phyloP scores from a whole-genome alignment of 2,329 filamentous ascomycete genomes.

The Xylariaceae sp. region DNA sequence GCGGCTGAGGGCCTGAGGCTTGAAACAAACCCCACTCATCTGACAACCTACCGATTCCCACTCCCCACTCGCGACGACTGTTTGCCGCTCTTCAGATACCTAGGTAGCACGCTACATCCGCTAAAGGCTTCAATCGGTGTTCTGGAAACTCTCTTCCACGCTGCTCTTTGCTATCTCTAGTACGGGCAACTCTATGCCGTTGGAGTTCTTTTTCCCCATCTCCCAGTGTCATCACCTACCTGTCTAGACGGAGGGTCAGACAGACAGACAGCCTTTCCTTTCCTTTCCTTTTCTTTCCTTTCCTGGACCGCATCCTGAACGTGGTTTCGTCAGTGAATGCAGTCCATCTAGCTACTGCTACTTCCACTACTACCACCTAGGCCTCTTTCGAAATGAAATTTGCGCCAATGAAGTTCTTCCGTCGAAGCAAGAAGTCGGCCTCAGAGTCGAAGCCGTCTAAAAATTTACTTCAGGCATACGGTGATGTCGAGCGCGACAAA shows the following conservation, averaged over 20 bases:
- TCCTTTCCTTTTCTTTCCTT: not conserved
- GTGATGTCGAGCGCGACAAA: constrained; percentile 30
- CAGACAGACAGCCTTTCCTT: not conserved
- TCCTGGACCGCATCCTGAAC: constrained; percentile 9
- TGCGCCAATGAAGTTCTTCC: constrained; percentile 32
- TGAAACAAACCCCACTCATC: not conserved
- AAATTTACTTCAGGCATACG: constrained; percentile 20
- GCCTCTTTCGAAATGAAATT: constrained; percentile 28
- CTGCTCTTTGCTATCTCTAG: not conserved
- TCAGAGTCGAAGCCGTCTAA: constrained; percentile 22
- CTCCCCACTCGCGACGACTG: not conserved
- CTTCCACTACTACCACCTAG: not conserved
- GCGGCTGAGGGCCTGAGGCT: not conserved
- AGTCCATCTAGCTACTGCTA: not conserved
- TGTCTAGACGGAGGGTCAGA: too few species aligned
- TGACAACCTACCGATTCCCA: not conserved
- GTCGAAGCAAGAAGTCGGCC: constrained; percentile 33
- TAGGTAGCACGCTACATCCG: too few species aligned
- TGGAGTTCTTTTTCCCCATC: not conserved
- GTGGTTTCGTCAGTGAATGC: not conserved
- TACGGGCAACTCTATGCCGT: not conserved
- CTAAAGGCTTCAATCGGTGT: not conserved
- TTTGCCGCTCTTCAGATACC: not conserved
- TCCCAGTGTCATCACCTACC: not conserved
- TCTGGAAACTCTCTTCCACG: not conserved